Base-by-base conservation (phyloP, 192 early-diverging fungal genomes). In the Coemansia sp. region DNA sequence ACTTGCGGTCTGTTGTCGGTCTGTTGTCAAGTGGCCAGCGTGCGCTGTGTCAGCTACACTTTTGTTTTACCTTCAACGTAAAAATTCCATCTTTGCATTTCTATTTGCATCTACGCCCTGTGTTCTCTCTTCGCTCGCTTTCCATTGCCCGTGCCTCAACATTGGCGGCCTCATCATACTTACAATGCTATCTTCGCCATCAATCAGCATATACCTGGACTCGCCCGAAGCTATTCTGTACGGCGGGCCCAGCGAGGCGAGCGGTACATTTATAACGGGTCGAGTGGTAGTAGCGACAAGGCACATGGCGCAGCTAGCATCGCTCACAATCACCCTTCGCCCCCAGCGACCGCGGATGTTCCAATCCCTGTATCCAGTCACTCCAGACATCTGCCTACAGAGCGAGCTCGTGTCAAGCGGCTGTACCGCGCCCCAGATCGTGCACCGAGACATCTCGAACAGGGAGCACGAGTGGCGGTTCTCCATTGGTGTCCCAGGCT, bases 391-490 rank as follows among this genome's bases (percentile, higher is more conserved):
- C 2, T 29, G 49, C 15, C 39, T 73, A 20, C 70, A 67, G 31
- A 22, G 67, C 17, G 47, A 15, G 5, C 63, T 76, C 27, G 73
- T 76, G 1, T 46, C 63, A 14, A 64, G 67, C 31, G 74, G 74
- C 19, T 22, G 24, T 27, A 61, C 70, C 4, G 40, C 53, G 8
- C 63, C 62, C 4, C 70, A 70, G 19, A 54, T 49, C 11, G 47
- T 67, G 5, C 59, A 73, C 42, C 51, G 60, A 3, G 59, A 37
- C 41, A 36, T 59, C 22, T 35, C 20, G 8, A 59, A 43, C 57
- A 66, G 60, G 12, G 51, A 51, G 17, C 78, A 66, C 60, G 72
- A 74, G 35, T 81, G 78, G 78, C 65, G 38, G 5, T 81, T 81
- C 42, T 68, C 65, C 1, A 71, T 81, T 25, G 31, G 47, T 19